Evolutionary conservation across 2,329 filamentous ascomycete genomes (phyloP).

Genomic region (Chrysoporthe austroafricana): DNA sequence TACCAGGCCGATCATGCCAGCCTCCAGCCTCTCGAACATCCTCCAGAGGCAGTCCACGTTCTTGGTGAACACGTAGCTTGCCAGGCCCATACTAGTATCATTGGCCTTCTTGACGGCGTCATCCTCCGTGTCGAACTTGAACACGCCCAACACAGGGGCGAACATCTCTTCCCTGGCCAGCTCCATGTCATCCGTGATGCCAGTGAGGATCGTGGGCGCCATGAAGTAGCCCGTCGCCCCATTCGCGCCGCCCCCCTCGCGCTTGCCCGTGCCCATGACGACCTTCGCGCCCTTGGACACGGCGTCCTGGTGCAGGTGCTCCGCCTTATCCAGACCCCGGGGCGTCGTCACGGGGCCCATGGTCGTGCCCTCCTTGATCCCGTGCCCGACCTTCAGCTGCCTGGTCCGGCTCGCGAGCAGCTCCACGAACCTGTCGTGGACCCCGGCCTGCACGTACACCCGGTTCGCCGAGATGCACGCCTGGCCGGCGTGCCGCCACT

Average conservation of each 20-base stretch:
- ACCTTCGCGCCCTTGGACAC: conserved; percentile 32
- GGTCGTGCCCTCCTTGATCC: conserved; percentile 36
- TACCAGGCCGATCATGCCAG: conserved; percentile 65
- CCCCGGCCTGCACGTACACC: conserved; percentile 64
- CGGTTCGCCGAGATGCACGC: conserved; percentile 69
- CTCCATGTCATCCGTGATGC: conserved; percentile 38
- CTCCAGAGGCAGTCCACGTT: conserved; percentile 41
- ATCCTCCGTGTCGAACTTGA: conserved; percentile 38
- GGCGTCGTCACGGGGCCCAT: conserved; percentile 43
- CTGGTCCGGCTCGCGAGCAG: conserved; percentile 42
- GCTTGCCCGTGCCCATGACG: conserved; percentile 53
- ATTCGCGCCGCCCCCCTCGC: conserved; percentile 41
- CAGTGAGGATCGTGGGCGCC: conserved; percentile 70
- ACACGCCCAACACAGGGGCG: conserved; percentile 29
- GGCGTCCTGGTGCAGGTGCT: conserved; percentile 33
- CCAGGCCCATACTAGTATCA: conserved; percentile 40
- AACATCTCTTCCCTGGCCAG: conserved; percentile 32
- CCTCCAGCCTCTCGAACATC: conserved; percentile 56
- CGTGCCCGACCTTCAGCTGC: conserved; percentile 32
- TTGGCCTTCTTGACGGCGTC: conserved; percentile 41
- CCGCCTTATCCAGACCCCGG: conserved; percentile 40
- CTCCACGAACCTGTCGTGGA: conserved; percentile 64
- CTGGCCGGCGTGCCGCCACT: conserved; percentile 61
- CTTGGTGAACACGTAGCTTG: conserved; percentile 37
- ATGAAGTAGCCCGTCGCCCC: conserved; percentile 69